Conservation (phyloP, 176 grass and related monocot species). For the Oryza glumipatula region DNA sequence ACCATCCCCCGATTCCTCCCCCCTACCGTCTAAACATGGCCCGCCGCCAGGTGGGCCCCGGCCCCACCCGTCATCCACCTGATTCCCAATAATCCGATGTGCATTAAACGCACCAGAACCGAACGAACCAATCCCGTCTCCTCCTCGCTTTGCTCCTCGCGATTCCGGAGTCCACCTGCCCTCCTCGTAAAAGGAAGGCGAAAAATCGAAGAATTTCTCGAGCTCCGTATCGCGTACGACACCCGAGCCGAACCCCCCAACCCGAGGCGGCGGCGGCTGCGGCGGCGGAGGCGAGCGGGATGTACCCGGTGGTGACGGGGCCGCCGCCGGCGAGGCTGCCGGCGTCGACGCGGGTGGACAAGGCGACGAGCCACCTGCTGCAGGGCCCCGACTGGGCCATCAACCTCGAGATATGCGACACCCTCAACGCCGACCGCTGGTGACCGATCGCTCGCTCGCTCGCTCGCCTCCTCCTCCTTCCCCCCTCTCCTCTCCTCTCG, state of each 20-base stretch:
- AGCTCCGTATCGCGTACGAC: constrained; percentile 38
- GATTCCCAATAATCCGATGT: neutral
- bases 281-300: neutral
- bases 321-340: constrained; percentile 39
- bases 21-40: neutral
- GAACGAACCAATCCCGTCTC: too few relatives aligned
- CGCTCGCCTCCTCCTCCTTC: neutral
- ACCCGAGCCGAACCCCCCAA: constrained; percentile 5
- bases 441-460: constrained; percentile 27
- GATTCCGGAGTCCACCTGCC: constrained; percentile 28
- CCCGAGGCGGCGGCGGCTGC: neutral
- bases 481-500: neutral
- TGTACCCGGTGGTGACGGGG: constrained; percentile 45
- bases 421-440: constrained; percentile 83
- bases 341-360: constrained; percentile 75
- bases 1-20: neutral
- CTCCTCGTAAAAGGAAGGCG: constrained; percentile 13
- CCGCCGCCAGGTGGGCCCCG: neutral
- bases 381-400: constrained; percentile 91
- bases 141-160: neutral
- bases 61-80: neutral
- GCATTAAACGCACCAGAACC: neutral
- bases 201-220: constrained; percentile 47
- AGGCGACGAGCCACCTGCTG: constrained; percentile 92
- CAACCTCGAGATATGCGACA: constrained; percentile 96